phyloP scores from a whole-genome alignment of 495 filamentous ascomycete genomes.

The Neurospora africana region DNA sequence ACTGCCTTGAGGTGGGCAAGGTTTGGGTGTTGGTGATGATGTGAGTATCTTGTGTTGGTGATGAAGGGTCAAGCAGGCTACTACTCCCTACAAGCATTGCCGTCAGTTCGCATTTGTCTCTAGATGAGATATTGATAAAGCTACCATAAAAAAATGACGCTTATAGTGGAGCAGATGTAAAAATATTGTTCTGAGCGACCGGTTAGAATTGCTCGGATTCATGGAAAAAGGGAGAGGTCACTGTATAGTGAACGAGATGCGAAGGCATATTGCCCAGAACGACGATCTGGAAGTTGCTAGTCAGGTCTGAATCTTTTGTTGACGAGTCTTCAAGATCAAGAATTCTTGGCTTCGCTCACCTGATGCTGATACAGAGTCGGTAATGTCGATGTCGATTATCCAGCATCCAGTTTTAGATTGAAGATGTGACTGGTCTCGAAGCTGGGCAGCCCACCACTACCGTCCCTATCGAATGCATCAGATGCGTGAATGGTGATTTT shows the following conservation, averaged over 20 bases:
- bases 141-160: background rate
- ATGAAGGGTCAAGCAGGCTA: background rate
- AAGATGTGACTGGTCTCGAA: background rate
- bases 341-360: background rate
- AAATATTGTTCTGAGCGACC: background rate
- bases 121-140: background rate
- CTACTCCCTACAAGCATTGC: background rate
- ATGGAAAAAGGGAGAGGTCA: background rate
- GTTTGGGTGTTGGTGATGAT: background rate
- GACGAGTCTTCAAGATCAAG: background rate
- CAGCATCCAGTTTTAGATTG: background rate
- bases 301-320: background rate
- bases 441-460: background rate
- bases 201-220: background rate
- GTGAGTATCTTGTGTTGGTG: background rate
- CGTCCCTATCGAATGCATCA: background rate
- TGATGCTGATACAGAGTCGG: background rate
- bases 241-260: background rate
- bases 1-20: background rate
- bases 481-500: background rate
- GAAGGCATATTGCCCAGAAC: background rate
- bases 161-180: background rate
- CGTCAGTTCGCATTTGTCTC: background rate
- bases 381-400: background rate
- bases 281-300: background rate